phyloP scores from a whole-genome alignment of 257 asterid species.

The Vinca minor region DNA sequence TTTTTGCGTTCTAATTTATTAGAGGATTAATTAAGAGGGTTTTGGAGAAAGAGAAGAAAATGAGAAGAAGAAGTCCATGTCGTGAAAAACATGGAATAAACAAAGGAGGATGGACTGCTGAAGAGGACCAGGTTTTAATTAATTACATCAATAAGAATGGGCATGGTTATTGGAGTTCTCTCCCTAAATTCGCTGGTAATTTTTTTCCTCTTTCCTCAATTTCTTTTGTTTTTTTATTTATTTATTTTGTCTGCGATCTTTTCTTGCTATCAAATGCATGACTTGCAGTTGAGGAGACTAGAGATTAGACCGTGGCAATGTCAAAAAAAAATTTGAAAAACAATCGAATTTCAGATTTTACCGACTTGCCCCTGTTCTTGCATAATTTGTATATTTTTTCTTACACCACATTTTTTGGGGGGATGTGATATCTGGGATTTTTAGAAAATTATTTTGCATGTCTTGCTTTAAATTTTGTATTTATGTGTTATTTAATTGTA shows the following conservation, averaged over 20 bases:
- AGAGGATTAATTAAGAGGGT: slow-evolving; percentile 37
- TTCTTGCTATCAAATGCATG: too few species aligned
- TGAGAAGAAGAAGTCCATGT: slow-evolving; percentile 40
- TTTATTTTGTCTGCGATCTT: too few species aligned
- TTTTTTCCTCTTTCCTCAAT: slow-evolving; percentile 2
- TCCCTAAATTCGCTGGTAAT: slow-evolving; percentile 62
- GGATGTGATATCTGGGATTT: too few species aligned
- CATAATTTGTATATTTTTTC: neutral
- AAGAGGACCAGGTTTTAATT: slow-evolving; percentile 65
- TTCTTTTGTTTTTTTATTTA: neutral
- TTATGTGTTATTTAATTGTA: too few species aligned
- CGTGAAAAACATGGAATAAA: slow-evolving; percentile 44
- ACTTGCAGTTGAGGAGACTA: too few species aligned
- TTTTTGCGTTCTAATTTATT: too few species aligned
- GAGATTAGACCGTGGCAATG: too few species aligned
- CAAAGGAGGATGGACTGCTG: slow-evolving; percentile 65
- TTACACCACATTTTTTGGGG: neutral
- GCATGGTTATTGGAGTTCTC: slow-evolving; percentile 55
- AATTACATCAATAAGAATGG: slow-evolving; percentile 54
- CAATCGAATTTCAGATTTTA: neutral
- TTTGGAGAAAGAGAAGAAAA: slow-evolving; percentile 19
- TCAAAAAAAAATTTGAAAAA: too few species aligned
- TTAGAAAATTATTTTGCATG: too few species aligned
- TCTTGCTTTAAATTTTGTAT: too few species aligned
- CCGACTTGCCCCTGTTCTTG: neutral